phyloP scores from a whole-genome alignment of 2,329 filamentous ascomycete species.

The Sclerotinia minor region DNA sequence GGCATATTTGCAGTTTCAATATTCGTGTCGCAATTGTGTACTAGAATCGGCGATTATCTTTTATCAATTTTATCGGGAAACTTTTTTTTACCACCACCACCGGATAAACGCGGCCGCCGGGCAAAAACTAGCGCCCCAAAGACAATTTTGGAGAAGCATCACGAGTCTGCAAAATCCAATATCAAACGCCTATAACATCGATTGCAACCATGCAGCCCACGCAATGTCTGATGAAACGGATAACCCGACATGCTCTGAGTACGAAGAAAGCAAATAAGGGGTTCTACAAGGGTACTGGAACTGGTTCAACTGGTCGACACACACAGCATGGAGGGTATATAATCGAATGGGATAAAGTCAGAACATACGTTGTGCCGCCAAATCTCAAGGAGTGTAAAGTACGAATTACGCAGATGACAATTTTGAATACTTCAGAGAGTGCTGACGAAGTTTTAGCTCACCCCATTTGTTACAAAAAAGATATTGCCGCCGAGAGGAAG shows the following conservation, averaged over 20 bases:
- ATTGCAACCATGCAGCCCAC: conserved; percentile 62
- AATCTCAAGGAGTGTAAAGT: conserved; percentile 72
- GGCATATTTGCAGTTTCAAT: conserved; percentile 36
- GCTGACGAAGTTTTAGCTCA: conserved; percentile 58
- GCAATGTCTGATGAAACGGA: conserved; percentile 62
- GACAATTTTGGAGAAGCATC: conserved; percentile 23
- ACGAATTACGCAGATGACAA: conserved; percentile 33
- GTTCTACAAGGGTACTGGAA: conserved; percentile 95
- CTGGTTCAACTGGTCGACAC: conserved; percentile 83
- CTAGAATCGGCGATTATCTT: conserved; percentile 21
- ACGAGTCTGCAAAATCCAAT: conserved; percentile 12
- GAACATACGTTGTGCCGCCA: conserved; percentile 82
- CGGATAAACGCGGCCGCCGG: conserved; percentile 33
- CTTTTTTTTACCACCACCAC: conserved; percentile 31
- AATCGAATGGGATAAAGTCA: conserved; percentile 83
- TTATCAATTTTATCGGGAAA: conserved; percentile 34
- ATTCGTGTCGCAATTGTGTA: conserved; percentile 11
- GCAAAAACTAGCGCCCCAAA: conserved; percentile 6
- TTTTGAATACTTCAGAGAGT: neutral
- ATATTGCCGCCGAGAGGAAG: conserved; percentile 55
- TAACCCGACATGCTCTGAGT: conserved; percentile 77
- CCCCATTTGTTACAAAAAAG: conserved; percentile 71
- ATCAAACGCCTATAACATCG: neutral
- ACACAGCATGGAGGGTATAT: conserved; percentile 81
- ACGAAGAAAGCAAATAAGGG: conserved; percentile 92